These are phyloP conservation scores for Schizopora paradoxa DNA, from an alignment of 1,284 basidiomycete species.

Conservation along the genomic window DNA sequence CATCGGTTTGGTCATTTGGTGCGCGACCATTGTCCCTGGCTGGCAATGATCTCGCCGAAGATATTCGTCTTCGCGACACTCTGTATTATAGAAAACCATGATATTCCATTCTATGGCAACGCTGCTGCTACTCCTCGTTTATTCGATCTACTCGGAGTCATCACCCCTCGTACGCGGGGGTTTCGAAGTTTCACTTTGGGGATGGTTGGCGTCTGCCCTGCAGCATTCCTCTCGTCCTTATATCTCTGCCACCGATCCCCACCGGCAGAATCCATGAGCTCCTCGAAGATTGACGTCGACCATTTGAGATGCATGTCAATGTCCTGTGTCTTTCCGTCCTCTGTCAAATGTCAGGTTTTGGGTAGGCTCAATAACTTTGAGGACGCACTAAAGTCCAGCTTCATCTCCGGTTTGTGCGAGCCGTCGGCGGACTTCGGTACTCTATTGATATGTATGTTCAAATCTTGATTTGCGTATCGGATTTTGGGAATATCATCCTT, in stretches of 20 bases:
- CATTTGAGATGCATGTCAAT: constrained; percentile 58
- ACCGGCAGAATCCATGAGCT: constrained; percentile 63
- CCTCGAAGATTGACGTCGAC: constrained; percentile 59
- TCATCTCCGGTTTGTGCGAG: constrained; percentile 51
- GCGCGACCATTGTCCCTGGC: constrained; percentile 42
- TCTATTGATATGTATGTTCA: constrained; percentile 53
- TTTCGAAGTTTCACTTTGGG: constrained; percentile 20
- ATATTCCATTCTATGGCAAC: constrained; percentile 33
- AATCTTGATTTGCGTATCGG: constrained; percentile 61
- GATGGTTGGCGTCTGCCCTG: constrained; percentile 45
- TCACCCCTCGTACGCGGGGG: constrained; percentile 25
- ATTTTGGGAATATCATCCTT: constrained; percentile 71
- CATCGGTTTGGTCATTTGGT: constrained; percentile 54
- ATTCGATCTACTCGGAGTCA: constrained; percentile 19
- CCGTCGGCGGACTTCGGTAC: constrained; percentile 47
- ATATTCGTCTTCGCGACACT: constrained; percentile 8
- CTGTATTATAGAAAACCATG: constrained; percentile 7
- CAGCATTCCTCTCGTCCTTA: constrained; percentile 42
- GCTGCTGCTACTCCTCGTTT: constrained; percentile 47
- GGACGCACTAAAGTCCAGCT: constrained; percentile 56
- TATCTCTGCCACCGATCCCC: constrained; percentile 53
- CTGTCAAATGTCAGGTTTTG: constrained; percentile 29
- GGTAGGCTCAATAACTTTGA: constrained; percentile 1
- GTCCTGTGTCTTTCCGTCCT: constrained; percentile 43
- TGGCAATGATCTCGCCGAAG: neutral